phyloP scores from a whole-genome alignment of 169 alveolate species.

The Eimeria necatrix region DNA sequence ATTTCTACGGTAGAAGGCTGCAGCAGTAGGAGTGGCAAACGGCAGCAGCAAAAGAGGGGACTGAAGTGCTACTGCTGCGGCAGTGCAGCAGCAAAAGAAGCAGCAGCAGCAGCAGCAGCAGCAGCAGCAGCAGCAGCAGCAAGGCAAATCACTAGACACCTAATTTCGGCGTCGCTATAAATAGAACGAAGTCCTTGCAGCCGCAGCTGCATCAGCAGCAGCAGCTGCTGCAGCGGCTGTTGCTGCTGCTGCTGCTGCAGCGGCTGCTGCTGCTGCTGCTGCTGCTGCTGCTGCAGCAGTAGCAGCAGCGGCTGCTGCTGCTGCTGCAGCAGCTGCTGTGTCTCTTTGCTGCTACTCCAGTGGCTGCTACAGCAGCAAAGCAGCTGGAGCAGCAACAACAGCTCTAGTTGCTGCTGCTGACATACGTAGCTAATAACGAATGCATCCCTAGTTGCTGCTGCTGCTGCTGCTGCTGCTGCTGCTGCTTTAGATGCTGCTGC shows the following conservation, averaged over 20 bases:
- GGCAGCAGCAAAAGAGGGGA: too few relatives aligned
- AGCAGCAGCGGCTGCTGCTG: not conserved
- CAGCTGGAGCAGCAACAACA: not conserved
- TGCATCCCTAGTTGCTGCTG: not conserved
- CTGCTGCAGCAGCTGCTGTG: not conserved
- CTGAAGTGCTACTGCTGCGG: not conserved
- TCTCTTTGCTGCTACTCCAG: not conserved
- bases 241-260: too few relatives aligned
- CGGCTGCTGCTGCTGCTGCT: not conserved
- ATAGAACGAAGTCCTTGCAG: too few relatives aligned
- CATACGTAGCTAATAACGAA: not conserved
- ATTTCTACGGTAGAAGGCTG: not conserved
- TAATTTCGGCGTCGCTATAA: not conserved
- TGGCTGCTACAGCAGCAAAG: not conserved
- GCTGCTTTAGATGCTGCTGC: not conserved
- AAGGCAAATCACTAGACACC: not conserved
- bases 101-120: constrained; percentile 19
- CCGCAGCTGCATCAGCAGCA: too few relatives aligned
- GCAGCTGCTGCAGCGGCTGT: too few relatives aligned
- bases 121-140: not conserved
- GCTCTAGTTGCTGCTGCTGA: not conserved
- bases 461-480: constrained; percentile 6
- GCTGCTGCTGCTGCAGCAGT: constrained; percentile 2
- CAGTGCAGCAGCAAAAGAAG: not conserved
- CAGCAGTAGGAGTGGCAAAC: not conserved